phyloP scores from a whole-genome alignment of 208 protist genomes.

The Herpetomonas samuelpessoai region DNA sequence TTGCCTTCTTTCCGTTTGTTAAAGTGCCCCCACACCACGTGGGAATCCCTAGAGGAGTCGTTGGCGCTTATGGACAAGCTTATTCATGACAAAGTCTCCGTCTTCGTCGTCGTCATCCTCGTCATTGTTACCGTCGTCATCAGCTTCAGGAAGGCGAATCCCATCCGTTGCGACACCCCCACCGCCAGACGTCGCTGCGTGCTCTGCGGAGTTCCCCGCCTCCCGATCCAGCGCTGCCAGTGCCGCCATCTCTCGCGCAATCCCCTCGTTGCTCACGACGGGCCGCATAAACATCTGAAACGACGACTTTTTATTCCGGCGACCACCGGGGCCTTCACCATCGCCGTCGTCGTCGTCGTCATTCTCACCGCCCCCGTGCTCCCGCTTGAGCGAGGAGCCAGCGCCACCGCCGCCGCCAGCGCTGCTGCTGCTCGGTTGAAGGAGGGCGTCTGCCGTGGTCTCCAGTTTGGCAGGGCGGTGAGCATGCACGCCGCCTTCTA shows the following conservation, averaged over 20 bases:
- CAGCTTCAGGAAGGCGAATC: constrained; percentile 20
- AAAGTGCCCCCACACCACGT: too few species aligned
- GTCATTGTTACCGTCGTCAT: constrained; percentile 19
- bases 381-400: background rate
- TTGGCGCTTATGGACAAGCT: constrained; percentile 7
- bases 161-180: constrained; percentile 2
- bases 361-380: constrained; percentile 14
- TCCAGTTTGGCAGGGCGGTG: background rate
- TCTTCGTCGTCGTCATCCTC: constrained; percentile 18
- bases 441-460: background rate
- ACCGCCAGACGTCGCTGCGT: constrained; percentile 10
- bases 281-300: constrained; percentile 40
- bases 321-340: too few species aligned
- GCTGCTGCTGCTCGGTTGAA: constrained; percentile 2
- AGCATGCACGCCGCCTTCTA: background rate
- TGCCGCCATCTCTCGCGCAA: constrained; percentile 69
- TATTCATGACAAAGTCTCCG: constrained; percentile 16
- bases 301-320: background rate
- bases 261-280: constrained; percentile 76
- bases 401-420: background rate
- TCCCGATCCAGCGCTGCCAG: constrained; percentile 36
- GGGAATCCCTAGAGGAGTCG: too few species aligned
- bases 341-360: constrained; percentile 25
- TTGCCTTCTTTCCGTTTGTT: too few species aligned
- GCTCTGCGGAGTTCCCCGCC: constrained; percentile 18